These are phyloP conservation scores for Teratosphaeriaceae sp. DNA, from an alignment of 2,329 filamentous ascomycete genomes.

Conservation along the genomic window DNA sequence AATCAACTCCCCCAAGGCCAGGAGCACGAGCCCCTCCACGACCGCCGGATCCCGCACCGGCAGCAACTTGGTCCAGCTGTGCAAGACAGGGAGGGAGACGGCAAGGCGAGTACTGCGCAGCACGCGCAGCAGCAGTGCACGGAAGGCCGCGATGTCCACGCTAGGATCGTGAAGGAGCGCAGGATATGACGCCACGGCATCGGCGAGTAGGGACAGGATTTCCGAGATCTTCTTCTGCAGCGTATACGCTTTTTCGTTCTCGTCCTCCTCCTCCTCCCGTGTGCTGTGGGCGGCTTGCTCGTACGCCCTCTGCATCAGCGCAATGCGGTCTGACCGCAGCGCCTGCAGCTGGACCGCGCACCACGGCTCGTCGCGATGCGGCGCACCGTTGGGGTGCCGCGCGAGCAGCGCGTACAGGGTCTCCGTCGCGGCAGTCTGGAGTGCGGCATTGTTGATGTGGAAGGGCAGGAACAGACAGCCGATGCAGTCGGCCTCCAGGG, in stretches of 20 bases:
- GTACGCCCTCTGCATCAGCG: constrained; percentile 25
- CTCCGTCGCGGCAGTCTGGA: constrained; percentile 59
- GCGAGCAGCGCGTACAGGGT: constrained; percentile 32
- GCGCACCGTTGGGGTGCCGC: constrained; percentile 45
- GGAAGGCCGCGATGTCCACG: constrained; percentile 65
- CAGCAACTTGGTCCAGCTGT: constrained; percentile 81
- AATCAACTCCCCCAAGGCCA: constrained; percentile 67
- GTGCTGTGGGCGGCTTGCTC: constrained; percentile 31
- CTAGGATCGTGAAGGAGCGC: constrained; percentile 54
- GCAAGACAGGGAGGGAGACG: constrained; percentile 86
- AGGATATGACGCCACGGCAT: constrained; percentile 75
- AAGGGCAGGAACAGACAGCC: constrained; percentile 65
- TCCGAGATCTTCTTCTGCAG: constrained; percentile 92
- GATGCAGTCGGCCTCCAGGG: constrained; percentile 64
- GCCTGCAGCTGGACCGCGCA: constrained; percentile 21
- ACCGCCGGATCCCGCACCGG: constrained; percentile 62
- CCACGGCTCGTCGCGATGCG: constrained; percentile 59
- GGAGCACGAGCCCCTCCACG: constrained; percentile 53
- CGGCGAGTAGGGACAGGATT: constrained; percentile 78
- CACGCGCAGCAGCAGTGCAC: constrained; percentile 72
- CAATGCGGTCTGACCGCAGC: constrained; percentile 23
- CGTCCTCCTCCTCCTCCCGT: too few species aligned
- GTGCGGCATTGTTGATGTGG: constrained; percentile 59
- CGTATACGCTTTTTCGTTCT: constrained; percentile 89
- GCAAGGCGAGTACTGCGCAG: constrained; percentile 81